These are phyloP conservation scores for Oryza rufipogon DNA, from an alignment of 176 grass and related monocot genomes.

Conservation along the genomic window DNA sequence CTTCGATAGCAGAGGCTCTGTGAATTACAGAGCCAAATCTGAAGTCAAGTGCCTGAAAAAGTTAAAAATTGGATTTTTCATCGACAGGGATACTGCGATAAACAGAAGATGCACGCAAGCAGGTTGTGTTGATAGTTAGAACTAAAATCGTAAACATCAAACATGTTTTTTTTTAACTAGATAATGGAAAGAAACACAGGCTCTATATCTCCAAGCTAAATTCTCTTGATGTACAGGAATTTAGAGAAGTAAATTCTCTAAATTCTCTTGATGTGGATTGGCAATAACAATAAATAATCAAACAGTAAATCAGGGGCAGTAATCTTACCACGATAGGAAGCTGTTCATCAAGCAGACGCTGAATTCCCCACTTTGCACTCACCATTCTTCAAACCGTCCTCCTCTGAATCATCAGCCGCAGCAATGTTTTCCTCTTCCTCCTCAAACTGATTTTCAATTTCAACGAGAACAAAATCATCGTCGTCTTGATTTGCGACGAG, in stretches of 20 bases:
- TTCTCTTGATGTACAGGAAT: no score
- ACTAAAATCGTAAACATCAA: no score
- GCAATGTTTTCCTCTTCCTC: conserved; percentile 14
- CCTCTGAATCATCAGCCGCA: background rate
- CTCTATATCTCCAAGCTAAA: no score
- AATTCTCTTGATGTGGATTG: background rate
- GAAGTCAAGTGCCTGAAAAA: conserved; percentile 34
- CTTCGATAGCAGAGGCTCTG: conserved; percentile 44
- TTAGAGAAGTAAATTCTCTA: no score
- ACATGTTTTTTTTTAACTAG: no score
- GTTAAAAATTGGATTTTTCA: conserved; percentile 8
- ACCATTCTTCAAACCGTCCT: background rate
- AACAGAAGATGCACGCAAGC: background rate
- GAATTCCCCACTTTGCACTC: conserved; percentile 28
- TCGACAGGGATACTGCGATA: background rate
- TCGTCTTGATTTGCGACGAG: background rate
- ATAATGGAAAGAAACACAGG: no score
- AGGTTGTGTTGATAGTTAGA: background rate
- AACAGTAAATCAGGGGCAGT: background rate
- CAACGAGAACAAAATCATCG: conserved; percentile 79
- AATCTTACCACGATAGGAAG: conserved; percentile 42
- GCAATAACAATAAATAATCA: background rate
- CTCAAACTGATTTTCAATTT: conserved; percentile 64
- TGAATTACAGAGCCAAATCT: background rate
- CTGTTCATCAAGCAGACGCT: conserved; percentile 33